Conservation (phyloP, 768 basidiomycete genomes). For the Termitomyces sp. region DNA sequence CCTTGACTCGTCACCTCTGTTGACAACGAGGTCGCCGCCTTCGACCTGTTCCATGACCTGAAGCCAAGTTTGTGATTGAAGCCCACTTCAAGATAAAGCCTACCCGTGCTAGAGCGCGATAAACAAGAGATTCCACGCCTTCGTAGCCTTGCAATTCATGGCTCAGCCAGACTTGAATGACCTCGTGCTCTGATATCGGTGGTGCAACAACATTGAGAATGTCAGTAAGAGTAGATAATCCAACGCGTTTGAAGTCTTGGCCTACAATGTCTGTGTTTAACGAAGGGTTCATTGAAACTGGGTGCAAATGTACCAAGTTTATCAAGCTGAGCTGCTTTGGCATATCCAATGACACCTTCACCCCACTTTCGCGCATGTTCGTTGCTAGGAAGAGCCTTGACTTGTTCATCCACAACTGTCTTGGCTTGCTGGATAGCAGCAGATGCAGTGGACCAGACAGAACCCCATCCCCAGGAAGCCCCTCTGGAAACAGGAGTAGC, state of each 20-base stretch:
- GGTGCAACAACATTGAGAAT: constrained; percentile 96
- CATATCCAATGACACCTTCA: constrained; percentile 80
- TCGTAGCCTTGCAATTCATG: constrained; percentile 98
- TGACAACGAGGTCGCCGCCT: constrained; percentile 86
- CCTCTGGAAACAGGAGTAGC: constrained; percentile 10
- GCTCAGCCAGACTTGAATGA: constrained; percentile 91
- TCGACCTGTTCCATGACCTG: constrained; percentile 94
- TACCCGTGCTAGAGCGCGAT: constrained; percentile 78
- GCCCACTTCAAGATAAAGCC: constrained; percentile 15
- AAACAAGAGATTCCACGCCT: constrained; percentile 91
- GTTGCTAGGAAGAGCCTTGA: constrained; percentile 80
- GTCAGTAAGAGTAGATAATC: constrained; percentile 84
- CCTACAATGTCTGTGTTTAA: constrained; percentile 4
- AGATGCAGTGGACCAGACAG: constrained; percentile 84
- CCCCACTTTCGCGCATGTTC: constrained; percentile 88
- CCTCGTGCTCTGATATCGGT: constrained; percentile 97
- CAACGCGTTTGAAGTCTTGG: constrained; percentile 84
- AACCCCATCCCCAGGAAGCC: constrained; percentile 76
- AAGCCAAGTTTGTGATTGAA: not conserved
- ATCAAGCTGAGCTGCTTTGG: constrained; percentile 85
- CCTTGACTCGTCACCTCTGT: constrained; percentile 71
- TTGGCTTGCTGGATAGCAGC: constrained; percentile 84
- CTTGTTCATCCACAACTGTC: constrained; percentile 88
- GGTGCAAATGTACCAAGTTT: constrained; percentile 61
- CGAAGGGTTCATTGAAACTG: not conserved